phyloP scores from a whole-genome alignment of 1,139 yeast species.

The Fermentozyma sake region DNA sequence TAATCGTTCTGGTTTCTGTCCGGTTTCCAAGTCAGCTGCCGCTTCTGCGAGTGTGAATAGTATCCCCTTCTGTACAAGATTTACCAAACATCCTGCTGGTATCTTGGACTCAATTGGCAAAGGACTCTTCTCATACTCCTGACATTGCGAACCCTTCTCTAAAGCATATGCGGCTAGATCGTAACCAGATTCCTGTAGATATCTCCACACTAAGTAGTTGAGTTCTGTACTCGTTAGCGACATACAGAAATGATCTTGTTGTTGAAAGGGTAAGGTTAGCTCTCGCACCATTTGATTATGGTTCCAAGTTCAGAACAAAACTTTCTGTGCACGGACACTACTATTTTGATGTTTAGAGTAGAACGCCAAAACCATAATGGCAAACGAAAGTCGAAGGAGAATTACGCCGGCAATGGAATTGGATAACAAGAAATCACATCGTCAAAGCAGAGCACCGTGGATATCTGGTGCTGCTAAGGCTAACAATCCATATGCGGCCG shows the following conservation, averaged over 20 bases:
- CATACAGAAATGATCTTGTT: no score
- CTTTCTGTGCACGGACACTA: no score
- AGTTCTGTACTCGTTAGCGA: conserved; percentile 80
- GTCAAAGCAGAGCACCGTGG: conserved; percentile 48
- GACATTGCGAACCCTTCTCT: conserved; percentile 67
- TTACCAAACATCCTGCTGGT: conserved; percentile 70
- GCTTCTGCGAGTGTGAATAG: conserved; percentile 48
- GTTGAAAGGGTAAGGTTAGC: no score
- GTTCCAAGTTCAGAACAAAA: no score
- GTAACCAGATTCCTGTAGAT: conserved; percentile 81
- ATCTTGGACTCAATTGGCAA: conserved; percentile 35
- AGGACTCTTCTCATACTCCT: conserved; percentile 60
- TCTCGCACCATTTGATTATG: no score
- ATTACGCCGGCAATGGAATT: conserved; percentile 30
- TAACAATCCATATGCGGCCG: conserved; percentile 35
- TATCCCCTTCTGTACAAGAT: conserved; percentile 81
- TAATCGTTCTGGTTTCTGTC: conserved; percentile 14
- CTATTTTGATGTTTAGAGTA: no score
- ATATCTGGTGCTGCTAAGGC: conserved; percentile 18
- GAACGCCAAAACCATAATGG: no score
- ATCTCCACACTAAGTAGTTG: conserved; percentile 90
- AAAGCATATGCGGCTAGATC: conserved; percentile 80
- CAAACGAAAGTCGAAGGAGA: no score
- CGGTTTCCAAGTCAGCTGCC: conserved; percentile 15
- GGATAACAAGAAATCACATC: conserved; percentile 26